These are phyloP conservation scores for Gastrolobium bilobum DNA, from an alignment of 306 rosid species.

Conservation along the genomic window DNA sequence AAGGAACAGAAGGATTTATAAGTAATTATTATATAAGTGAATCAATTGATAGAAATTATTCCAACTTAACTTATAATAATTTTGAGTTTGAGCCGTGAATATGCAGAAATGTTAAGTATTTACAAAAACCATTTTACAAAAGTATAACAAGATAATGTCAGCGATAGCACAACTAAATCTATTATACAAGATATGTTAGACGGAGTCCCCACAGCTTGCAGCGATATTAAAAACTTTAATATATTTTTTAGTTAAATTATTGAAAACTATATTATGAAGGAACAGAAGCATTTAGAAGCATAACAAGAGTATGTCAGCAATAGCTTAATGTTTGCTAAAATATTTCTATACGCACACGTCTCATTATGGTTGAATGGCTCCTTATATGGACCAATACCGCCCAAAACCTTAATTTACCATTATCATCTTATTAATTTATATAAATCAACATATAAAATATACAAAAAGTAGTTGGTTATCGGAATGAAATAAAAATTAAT, in stretches of 20 bases:
- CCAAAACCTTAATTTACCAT: conserved; percentile 44
- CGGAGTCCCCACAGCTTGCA: conserved; percentile 6
- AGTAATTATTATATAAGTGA: too few relatives aligned
- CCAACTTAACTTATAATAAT: too few relatives aligned
- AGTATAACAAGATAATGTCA: too few relatives aligned
- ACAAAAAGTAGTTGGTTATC: conserved; percentile 24
- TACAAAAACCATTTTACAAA: too few relatives aligned
- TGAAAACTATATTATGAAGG: conserved; percentile 14
- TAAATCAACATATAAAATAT: conserved; percentile 29
- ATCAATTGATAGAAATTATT: too few relatives aligned
- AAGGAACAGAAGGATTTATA: too few relatives aligned
- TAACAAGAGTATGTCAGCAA: background rate
- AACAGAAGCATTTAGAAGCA: conserved; percentile 14
- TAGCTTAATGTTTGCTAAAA: background rate
- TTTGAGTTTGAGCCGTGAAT: too few relatives aligned
- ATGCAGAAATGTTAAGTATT: too few relatives aligned
- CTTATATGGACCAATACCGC: conserved; percentile 46
- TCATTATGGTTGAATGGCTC: conserved; percentile 16
- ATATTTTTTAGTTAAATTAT: conserved; percentile 1
- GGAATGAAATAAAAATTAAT: conserved; percentile 21
- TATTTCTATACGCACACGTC: background rate
- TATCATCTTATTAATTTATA: conserved; percentile 41
- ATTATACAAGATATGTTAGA: background rate
- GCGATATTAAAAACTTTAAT: background rate
- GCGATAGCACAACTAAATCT: background rate